A percentile compares a stretch with the other conserved stretches of the same genome.
phyloP scores from a whole-genome alignment of 768 basidiomycete genomes.

The Kwoniella botswanensis region DNA sequence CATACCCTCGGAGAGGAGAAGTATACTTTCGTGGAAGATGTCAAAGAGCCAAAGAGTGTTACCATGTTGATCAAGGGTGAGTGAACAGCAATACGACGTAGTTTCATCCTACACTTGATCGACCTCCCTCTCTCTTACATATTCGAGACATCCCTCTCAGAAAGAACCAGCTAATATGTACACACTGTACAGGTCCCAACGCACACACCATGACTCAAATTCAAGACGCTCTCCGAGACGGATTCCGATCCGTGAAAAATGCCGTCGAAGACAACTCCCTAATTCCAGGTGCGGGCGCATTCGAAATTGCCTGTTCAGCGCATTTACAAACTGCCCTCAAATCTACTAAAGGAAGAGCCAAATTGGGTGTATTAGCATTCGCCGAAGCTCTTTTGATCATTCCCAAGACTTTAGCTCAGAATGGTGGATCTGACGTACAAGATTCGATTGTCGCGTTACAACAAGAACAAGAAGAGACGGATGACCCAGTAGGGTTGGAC shows the following conservation, averaged over 20 bases:
- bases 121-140: not conserved
- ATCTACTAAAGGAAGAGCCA: constrained; percentile 85
- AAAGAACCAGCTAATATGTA: not conserved
- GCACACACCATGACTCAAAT: constrained; percentile 94
- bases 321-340: constrained; percentile 80
- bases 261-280: constrained; percentile 86
- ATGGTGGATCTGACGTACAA: constrained; percentile 96
- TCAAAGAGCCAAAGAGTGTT: constrained; percentile 91
- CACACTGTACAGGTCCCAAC: constrained; percentile 71
- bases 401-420: constrained; percentile 93
- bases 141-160: not conserved
- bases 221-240: constrained; percentile 96
- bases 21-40: constrained; percentile 96
- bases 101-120: too few species aligned
- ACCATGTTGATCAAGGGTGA: constrained; percentile 90
- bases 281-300: constrained; percentile 96
- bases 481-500: constrained; percentile 91
- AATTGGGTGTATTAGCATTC: constrained; percentile 97
- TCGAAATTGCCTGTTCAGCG: constrained; percentile 88
- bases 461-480: constrained; percentile 82
- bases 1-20: constrained; percentile 99
- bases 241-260: constrained; percentile 94
- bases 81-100: constrained; percentile 8
- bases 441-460: constrained; percentile 90
- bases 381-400: constrained; percentile 93